Evolutionary conservation across 148 eudicot species (phyloP).

Genomic region (Rhododendron williamsianum): DNA sequence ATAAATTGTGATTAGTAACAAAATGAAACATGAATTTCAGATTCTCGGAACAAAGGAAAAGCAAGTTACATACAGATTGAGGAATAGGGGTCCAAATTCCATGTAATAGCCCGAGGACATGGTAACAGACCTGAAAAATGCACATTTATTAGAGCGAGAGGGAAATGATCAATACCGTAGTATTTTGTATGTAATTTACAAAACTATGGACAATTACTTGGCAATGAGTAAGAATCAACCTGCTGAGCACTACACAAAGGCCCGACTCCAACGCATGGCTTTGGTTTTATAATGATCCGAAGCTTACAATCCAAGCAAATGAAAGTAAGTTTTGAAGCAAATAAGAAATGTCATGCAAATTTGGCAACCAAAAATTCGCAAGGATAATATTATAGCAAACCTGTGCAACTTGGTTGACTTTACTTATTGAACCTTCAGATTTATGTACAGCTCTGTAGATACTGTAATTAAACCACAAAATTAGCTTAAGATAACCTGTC

Average conservation of each 20-base stretch:
- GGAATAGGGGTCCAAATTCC: slow-evolving; percentile 96
- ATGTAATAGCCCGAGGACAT: slow-evolving; percentile 94
- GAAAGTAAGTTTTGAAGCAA: slow-evolving; percentile 8
- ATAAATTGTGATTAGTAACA: not conserved
- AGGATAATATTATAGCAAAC: slow-evolving; percentile 35
- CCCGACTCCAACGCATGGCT: slow-evolving; percentile 71
- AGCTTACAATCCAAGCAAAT: slow-evolving; percentile 44
- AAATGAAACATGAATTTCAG: not conserved
- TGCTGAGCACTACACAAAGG: slow-evolving; percentile 90
- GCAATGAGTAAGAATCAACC: slow-evolving; percentile 33
- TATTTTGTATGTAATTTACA: not conserved
- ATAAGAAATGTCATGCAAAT: not conserved
- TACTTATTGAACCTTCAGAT: slow-evolving; percentile 68
- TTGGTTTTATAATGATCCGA: slow-evolving; percentile 79
- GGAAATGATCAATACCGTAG: not conserved
- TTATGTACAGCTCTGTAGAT: slow-evolving; percentile 72
- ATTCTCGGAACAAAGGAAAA: slow-evolving; percentile 5
- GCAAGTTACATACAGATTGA: slow-evolving; percentile 61
- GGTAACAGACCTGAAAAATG: slow-evolving; percentile 75
- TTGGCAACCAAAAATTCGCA: slow-evolving; percentile 4
- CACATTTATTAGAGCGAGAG: slow-evolving; percentile 16
- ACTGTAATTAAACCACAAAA: slow-evolving; percentile 41
- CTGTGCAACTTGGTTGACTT: slow-evolving; percentile 94
- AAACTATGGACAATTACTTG: slow-evolving; percentile 4
- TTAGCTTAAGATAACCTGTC: not conserved